Evolutionary conservation across 148 eudicot species (phyloP), one percentile per base, ranked within the genome.

Genomic region (Persicaria tinctoria): DNA sequence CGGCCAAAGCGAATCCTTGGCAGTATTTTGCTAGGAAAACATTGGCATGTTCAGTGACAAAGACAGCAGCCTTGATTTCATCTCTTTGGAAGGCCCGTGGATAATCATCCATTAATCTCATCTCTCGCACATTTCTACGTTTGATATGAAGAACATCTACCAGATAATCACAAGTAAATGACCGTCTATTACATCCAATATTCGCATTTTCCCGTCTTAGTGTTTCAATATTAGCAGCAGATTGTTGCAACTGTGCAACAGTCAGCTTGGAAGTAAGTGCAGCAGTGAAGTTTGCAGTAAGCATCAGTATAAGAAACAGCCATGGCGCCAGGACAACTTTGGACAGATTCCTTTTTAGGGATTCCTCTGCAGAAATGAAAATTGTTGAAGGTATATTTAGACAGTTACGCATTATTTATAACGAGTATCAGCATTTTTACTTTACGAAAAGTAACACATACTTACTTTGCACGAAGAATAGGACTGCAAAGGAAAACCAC

Each of bases 31-130:
- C 78, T 13, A 84, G 59, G 72, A 84, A 84, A 2, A 84, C 77
- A 23, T 84, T 75, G 27, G 87, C 82, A 46, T 84, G 82, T 4
- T 76, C 75, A 18, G 76, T 56, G 44, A 79, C 76, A 45, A 84
- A 74, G 79, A 81, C 81, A 56, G 87, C 87, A n/a, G 82, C 87
- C 47, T 64, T 66, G 18, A 84, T 84, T 38, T 79, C 68, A 44
- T 82, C 81, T n/a, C 66, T 76, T 51, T 79, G 51, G 44, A 84
- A 84, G 48, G 84, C 80, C 5, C 3, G 14, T 0, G 66, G 75
- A 74, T 84, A 81, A 20, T 71, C 82, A 32, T 64, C 73, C 46
- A 71, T 64, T 4, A 77, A 76, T 50, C 46, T 14, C 3, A 41
- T 53, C 10, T 47, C 46, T 73, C 16, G 79, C 11, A 81, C 51